These are phyloP conservation scores for Astrocystis sublimbata DNA, from an alignment of 495 filamentous ascomycete genomes.

Conservation along the genomic window DNA sequence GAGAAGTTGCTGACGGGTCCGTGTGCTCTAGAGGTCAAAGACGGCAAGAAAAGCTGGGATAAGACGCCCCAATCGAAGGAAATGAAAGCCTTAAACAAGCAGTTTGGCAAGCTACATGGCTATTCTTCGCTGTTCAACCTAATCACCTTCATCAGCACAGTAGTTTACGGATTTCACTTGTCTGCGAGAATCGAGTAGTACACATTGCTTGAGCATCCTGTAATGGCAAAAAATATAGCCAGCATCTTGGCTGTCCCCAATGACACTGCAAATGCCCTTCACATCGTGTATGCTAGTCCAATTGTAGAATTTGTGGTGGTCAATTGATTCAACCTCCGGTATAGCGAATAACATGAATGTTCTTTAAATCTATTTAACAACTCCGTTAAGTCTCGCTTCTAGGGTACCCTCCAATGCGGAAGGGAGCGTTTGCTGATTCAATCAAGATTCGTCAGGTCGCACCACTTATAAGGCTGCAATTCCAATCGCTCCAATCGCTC, in stretches of 20 bases:
- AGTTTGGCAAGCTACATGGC: constrained; percentile 78
- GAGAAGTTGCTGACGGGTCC: not conserved
- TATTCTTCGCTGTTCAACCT: constrained; percentile 74
- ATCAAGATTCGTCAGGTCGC: constrained; percentile 1
- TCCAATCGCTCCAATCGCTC: not conserved
- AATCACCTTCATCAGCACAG: constrained; percentile 61
- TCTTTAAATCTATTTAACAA: not conserved
- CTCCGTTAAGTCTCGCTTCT: not conserved
- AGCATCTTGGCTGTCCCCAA: not conserved
- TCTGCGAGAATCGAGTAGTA: constrained; percentile 54
- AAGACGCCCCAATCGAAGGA: constrained; percentile 70
- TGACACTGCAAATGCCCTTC: not conserved
- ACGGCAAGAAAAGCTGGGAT: constrained; percentile 84
- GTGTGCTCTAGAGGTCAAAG: constrained; percentile 46
- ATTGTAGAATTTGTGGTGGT: not conserved
- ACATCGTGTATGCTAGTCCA: not conserved
- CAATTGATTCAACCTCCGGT: not conserved
- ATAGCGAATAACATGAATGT: not conserved
- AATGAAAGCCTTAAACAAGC: constrained; percentile 79
- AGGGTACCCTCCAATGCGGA: not conserved
- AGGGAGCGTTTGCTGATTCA: not conserved
- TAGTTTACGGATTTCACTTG: constrained; percentile 73
- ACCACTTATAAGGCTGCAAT: not conserved
- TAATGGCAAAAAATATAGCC: not conserved
- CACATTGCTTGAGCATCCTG: not conserved